phyloP scores from a whole-genome alignment of 2,329 filamentous ascomycete genomes.

The Sporothrix mexicana region DNA sequence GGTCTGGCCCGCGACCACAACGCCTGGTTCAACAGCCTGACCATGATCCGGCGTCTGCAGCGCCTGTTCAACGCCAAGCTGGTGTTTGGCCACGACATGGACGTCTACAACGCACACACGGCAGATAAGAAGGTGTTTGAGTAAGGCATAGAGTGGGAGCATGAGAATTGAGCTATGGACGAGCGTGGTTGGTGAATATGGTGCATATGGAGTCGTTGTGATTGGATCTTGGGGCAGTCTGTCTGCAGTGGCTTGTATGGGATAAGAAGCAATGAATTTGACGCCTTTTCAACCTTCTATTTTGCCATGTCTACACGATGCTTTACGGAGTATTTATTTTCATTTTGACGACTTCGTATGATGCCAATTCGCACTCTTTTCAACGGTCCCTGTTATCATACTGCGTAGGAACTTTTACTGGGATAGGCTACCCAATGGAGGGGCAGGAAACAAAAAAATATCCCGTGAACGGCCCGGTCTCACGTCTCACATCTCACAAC shows the following conservation, averaged over 20 bases:
- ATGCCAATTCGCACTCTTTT: no score
- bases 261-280: not conserved
- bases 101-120: not conserved
- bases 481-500: not conserved
- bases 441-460: no score
- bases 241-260: not conserved
- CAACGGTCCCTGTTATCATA: no score
- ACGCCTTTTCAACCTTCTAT: not conserved
- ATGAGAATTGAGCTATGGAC: not conserved
- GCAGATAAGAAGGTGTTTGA: conserved; percentile 23
- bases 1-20: conserved; percentile 32
- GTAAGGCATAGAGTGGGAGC: not conserved
- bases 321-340: not conserved
- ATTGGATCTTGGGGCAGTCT: not conserved
- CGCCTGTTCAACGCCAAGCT: conserved; percentile 31
- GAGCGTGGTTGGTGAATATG: not conserved
- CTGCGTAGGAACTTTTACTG: no score
- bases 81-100: conserved; percentile 29
- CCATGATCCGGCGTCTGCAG: conserved; percentile 30
- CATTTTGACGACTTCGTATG: not conserved
- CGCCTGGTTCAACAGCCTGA: conserved; percentile 32
- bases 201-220: not conserved
- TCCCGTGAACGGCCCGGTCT: no score
- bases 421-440: no score
- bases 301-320: not conserved